These are phyloP conservation scores for Botrytis paeoniae DNA, from an alignment of 2,329 filamentous ascomycete species.

Conservation along the genomic window DNA sequence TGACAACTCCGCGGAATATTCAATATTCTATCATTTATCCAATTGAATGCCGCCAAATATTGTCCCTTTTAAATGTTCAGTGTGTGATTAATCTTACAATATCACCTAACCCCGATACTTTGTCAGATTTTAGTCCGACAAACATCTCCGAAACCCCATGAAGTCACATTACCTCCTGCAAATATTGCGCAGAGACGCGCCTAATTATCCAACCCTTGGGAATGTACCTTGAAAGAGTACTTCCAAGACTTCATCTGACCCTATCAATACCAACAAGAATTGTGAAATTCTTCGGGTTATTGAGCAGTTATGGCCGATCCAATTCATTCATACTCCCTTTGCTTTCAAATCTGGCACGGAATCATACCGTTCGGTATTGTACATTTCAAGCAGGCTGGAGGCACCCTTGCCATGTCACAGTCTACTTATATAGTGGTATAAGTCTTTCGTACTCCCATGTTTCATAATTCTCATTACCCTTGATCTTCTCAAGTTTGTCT, in stretches of 20 bases:
- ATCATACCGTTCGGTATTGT: neutral
- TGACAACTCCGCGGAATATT: slow-evolving; percentile 2
- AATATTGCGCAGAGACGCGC: neutral
- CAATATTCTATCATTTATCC: neutral
- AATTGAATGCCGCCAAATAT: neutral
- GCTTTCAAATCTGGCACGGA: slow-evolving; percentile 15
- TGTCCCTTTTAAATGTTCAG: neutral
- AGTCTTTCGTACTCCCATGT: neutral
- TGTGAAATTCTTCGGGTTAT: neutral
- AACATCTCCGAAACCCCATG: slow-evolving; percentile 18
- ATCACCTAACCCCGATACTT: slow-evolving; percentile 15
- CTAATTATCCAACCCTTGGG: neutral
- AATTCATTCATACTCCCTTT: neutral
- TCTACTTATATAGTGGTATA: slow-evolving; percentile 10
- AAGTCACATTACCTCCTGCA: slow-evolving; percentile 4
- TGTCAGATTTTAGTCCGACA: slow-evolving; percentile 16
- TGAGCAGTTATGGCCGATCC: neutral
- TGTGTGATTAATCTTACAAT: neutral
- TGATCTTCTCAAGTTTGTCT: neutral
- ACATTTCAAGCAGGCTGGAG: neutral
- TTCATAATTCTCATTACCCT: neutral
- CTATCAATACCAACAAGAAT: slow-evolving; percentile 7
- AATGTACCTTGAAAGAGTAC: neutral
- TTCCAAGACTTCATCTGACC: neutral
- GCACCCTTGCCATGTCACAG: neutral